Conservation (phyloP, 2,329 filamentous ascomycete genomes). For the Lecanicillium sp. region DNA sequence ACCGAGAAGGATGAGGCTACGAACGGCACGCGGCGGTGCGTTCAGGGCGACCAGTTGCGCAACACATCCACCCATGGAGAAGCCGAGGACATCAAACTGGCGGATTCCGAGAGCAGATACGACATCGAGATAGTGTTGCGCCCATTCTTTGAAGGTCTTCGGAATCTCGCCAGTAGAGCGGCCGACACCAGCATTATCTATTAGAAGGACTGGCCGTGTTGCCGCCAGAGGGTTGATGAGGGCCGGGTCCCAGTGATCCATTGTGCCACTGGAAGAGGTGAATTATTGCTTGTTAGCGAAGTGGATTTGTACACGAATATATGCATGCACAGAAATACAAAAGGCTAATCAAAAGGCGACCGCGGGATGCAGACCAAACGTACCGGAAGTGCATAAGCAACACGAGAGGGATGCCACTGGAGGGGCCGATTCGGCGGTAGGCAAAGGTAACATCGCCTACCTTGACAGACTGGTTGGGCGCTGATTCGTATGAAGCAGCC, state of each 20-base stretch:
- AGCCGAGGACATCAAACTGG: constrained; percentile 38
- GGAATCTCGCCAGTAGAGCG: constrained; percentile 34
- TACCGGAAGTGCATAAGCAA: constrained; percentile 25
- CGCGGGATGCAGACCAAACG: constrained; percentile 1
- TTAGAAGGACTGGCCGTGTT: constrained; percentile 33
- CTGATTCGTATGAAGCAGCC: constrained; percentile 19
- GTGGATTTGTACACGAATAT: too few relatives aligned
- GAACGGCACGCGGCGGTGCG: constrained; percentile 23
- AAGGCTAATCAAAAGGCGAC: too few relatives aligned
- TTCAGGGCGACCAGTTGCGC: constrained; percentile 37
- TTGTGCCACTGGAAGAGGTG: constrained; percentile 20
- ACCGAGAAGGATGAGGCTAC: constrained; percentile 35
- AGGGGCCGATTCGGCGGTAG: constrained; percentile 21
- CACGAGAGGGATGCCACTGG: constrained; percentile 22
- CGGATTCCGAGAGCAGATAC: constrained; percentile 28
- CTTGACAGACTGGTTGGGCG: constrained; percentile 19
- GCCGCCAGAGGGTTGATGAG: constrained; percentile 36
- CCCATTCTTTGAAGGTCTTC: constrained; percentile 21
- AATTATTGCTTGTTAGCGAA: background rate
- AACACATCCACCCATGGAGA: constrained; percentile 40
- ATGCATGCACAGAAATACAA: background rate
- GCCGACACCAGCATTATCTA: constrained; percentile 42
- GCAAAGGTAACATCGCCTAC: constrained; percentile 23
- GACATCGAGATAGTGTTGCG: constrained; percentile 25
- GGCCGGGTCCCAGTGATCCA: constrained; percentile 34